Evolutionary conservation across 1,284 basidiomycete species (phyloP), one percentile per base, ranked within the genome.

Genomic region (Gymnopus androsaceus): DNA sequence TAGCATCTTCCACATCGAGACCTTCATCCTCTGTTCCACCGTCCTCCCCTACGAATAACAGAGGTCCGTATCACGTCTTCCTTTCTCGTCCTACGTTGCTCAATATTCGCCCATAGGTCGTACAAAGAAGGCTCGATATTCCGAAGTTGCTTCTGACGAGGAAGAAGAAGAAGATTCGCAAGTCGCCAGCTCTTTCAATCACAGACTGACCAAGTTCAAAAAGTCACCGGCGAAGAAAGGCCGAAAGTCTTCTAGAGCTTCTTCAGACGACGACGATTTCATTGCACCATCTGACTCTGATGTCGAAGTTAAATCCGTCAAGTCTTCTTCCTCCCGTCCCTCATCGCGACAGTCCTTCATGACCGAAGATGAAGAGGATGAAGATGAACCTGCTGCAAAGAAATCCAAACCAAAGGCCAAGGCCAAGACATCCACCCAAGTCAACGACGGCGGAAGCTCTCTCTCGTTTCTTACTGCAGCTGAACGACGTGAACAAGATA

Each of bases 401-500:
- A 71, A 66, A 38, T 59, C 61, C 12, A 80, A 77, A 65, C 46
- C 67, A 6, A 76, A 72, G 56, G 55, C 64, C 19, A 78, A 70
- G 63, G 53, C 61, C 2, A 57, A 64, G 27, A 59, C 52, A 1
- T 42, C 64, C 8, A 45, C 53, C 15, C 38, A 45, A 15, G 31
- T 61, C 28, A 25, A 58, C 61, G 70, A 66, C 19, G 69, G 66
- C 1, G 66, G 65, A 6, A 34, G 15, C n/a, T 58, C 57, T 9
- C 71, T 69, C 36, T 66, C 78, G 7, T 90, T 96, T 70, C 77
- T 95, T 60, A 97, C 95, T 15, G 87, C 88, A 9, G 94, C 95
- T 0, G 95, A 98, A 69, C 84, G 83, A 61, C 83, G 90, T 6
- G 82, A 84, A 54, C 81, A 88, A 62, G 80, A 83, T 30, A 89